Conservation (phyloP, 2,329 filamentous ascomycete species). For the Fusarium sp. region DNA sequence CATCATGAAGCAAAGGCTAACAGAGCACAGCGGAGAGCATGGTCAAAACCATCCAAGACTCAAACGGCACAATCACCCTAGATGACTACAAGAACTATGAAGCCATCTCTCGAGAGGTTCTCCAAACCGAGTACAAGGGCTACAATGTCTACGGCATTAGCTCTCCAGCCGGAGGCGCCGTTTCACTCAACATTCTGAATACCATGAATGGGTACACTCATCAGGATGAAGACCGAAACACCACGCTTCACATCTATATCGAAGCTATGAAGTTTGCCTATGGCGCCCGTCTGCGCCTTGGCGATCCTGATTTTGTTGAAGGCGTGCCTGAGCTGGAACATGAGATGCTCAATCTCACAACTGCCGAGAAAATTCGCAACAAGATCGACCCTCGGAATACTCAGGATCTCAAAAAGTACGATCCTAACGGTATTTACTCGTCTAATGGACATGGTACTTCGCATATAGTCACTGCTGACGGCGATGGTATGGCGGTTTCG, state of each 20-base stretch:
- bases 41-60: slow-evolving; percentile 74
- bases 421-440: slow-evolving; percentile 74
- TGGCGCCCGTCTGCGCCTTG: slow-evolving; percentile 80
- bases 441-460: slow-evolving; percentile 80
- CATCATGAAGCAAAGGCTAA: slow-evolving; percentile 15
- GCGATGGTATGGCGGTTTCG: slow-evolving; percentile 79
- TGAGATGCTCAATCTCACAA: slow-evolving; percentile 73
- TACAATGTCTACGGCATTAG: slow-evolving; percentile 77
- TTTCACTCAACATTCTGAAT: slow-evolving; percentile 83
- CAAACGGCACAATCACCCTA: slow-evolving; percentile 88
- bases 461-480: slow-evolving; percentile 79
- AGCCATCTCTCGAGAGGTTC: slow-evolving; percentile 72
- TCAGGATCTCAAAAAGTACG: slow-evolving; percentile 79
- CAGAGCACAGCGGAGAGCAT: slow-evolving; percentile 73
- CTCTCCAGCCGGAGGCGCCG: slow-evolving; percentile 82
- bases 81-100: slow-evolving; percentile 81
- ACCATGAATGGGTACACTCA: slow-evolving; percentile 79
- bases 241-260: slow-evolving; percentile 84
- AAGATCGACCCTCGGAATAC: slow-evolving; percentile 81
- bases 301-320: slow-evolving; percentile 82
- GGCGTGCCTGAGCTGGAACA: slow-evolving; percentile 74
- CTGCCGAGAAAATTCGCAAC: slow-evolving; percentile 69
- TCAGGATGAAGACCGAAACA: slow-evolving; percentile 68
- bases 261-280: slow-evolving; percentile 94
- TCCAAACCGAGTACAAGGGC: slow-evolving; percentile 75